Evolutionary conservation across 352 stramenopile species (phyloP).

Genomic region (Globisporangium parvum): DNA sequence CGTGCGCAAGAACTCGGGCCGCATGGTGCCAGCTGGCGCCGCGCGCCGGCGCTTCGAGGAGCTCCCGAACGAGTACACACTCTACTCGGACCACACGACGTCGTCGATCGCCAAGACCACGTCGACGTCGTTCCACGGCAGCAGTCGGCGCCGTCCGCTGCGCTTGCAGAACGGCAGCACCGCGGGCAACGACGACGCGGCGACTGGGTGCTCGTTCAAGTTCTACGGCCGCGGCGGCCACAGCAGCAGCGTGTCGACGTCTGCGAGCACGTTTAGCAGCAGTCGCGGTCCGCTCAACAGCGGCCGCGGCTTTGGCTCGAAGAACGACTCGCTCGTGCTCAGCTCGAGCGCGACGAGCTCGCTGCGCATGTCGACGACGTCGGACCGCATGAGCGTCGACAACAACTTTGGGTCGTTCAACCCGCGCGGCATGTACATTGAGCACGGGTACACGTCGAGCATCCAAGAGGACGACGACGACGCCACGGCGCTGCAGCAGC

Average conservation of each 20-base stretch:
- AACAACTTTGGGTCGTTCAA: slow-evolving; percentile 72
- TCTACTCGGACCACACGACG: slow-evolving; percentile 18
- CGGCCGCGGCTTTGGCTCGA: slow-evolving; percentile 8
- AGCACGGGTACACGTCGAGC: slow-evolving; percentile 43
- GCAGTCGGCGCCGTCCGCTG: slow-evolving; percentile 1
- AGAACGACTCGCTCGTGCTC: slow-evolving; percentile 52
- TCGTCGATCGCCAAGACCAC: slow-evolving; percentile 11
- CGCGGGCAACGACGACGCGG: slow-evolving; percentile 17
- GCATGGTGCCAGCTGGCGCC: slow-evolving; percentile 26
- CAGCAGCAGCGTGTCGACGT: slow-evolving; percentile 17
- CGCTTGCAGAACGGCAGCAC: slow-evolving; percentile 6
- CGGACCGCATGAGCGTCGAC: slow-evolving; percentile 68
- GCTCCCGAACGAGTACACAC: slow-evolving; percentile 20
- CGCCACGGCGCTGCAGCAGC: slow-evolving; percentile 31
- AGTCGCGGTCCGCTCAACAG: slow-evolving; percentile 11
- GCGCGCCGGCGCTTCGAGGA: slow-evolving; percentile 22
- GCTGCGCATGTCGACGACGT: slow-evolving; percentile 32
- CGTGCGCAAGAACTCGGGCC: slow-evolving; percentile 50
- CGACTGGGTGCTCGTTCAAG: slow-evolving; percentile 42
- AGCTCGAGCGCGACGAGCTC: slow-evolving; percentile 41
- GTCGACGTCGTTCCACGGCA: not conserved
- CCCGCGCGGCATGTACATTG: slow-evolving; percentile 33
- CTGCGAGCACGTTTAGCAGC: slow-evolving; percentile 14
- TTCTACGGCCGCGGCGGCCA: slow-evolving; percentile 49
- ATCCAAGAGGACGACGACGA: slow-evolving; percentile 68